phyloP scores from a whole-genome alignment of 306 rosid genomes.

The Lathyrus tuberosus region DNA sequence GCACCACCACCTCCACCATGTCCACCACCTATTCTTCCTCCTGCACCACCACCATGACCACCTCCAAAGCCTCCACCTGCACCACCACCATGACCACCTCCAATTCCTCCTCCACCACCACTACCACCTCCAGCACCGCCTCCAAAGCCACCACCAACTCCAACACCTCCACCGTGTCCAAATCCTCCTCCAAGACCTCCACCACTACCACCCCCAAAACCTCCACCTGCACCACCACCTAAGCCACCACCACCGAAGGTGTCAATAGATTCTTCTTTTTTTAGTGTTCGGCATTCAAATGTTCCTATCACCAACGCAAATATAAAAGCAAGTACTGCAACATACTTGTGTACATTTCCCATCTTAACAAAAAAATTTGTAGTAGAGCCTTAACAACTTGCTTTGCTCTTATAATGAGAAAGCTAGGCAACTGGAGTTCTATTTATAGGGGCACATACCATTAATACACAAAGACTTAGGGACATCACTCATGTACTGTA shows the following conservation, averaged over 20 bases:
- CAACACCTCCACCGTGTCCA: slow-evolving; percentile 39
- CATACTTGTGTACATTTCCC: slow-evolving; percentile 49
- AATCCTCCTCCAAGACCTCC: slow-evolving; percentile 36
- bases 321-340: slow-evolving; percentile 47
- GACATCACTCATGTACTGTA: background rate
- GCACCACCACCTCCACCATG: slow-evolving; percentile 20
- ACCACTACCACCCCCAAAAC: slow-evolving; percentile 38
- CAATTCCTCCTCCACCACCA: slow-evolving; percentile 43
- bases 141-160: slow-evolving; percentile 45
- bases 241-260: slow-evolving; percentile 37
- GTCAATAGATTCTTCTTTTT: slow-evolving; percentile 33
- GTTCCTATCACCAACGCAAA: slow-evolving; percentile 48
- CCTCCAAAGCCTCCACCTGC: slow-evolving; percentile 44
- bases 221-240: no score
- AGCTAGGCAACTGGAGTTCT: background rate
- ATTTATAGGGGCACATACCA: slow-evolving; percentile 53
- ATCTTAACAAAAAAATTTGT: slow-evolving; percentile 23
- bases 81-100: slow-evolving; percentile 29
- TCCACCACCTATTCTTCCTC: slow-evolving; percentile 38
- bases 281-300: slow-evolving; percentile 53
- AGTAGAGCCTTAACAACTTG: background rate
- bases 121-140: slow-evolving; percentile 38
- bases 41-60: slow-evolving; percentile 18
- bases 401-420: slow-evolving; percentile 29
- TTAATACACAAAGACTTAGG: slow-evolving; percentile 50